A percentile compares a stretch with the other conserved stretches of the same genome.
phyloP scores from a whole-genome alignment of 176 grass and related monocot genomes.

The Paspalum notatum region DNA sequence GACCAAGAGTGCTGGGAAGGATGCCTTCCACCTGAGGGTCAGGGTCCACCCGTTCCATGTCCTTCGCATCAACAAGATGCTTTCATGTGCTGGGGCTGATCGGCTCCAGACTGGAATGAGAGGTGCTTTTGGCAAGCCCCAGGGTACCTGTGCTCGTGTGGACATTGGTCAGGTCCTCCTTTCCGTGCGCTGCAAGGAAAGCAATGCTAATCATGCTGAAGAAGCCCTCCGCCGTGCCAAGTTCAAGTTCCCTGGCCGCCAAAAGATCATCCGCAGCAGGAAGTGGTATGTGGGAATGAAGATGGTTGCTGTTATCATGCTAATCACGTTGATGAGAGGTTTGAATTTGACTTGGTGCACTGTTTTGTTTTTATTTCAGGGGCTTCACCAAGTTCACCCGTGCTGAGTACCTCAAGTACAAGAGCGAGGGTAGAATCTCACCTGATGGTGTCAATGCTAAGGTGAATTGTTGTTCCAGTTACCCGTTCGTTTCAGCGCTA shows the following conservation, averaged over 20 bases:
- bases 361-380: conserved; percentile 25
- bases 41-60: conserved; percentile 57
- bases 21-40: conserved; percentile 54
- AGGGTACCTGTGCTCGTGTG: conserved; percentile 54
- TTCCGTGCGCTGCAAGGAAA: conserved; percentile 53
- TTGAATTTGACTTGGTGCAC: neutral
- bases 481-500: neutral
- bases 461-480: neutral
- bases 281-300: conserved; percentile 42
- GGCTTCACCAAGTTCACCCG: conserved; percentile 40
- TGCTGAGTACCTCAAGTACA: conserved; percentile 40
- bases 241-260: conserved; percentile 55
- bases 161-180: conserved; percentile 54
- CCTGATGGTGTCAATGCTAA: conserved; percentile 45
- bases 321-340: neutral
- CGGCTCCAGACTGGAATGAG: conserved; percentile 56
- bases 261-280: conserved; percentile 46
- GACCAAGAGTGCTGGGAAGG: conserved; percentile 52
- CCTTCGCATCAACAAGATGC: conserved; percentile 63
- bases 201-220: conserved; percentile 40
- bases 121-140: conserved; percentile 59
- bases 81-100: conserved; percentile 56
- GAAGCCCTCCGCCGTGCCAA: conserved; percentile 50
- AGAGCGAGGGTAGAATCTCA: conserved; percentile 41
- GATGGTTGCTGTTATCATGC: neutral